Evolutionary conservation across 2,329 filamentous ascomycete genomes (phyloP).

Genomic region (Dactylellina cionopaga): DNA sequence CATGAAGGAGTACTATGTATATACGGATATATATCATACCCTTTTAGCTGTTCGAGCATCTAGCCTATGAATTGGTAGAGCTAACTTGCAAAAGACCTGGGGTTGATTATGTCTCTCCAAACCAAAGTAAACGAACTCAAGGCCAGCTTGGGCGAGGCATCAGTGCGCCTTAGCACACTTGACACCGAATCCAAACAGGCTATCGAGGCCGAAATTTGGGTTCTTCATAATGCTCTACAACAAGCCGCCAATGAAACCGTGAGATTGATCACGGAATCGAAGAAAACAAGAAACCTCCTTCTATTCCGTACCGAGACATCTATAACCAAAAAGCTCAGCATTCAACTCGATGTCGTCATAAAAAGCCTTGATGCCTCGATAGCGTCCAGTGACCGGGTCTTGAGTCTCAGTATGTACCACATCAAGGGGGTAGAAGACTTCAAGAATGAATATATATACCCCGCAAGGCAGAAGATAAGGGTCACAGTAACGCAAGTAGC

Average conservation of each 20-base stretch:
- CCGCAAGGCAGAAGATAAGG: constrained; percentile 10
- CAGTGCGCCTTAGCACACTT: background rate
- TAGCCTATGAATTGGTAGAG: too few species aligned
- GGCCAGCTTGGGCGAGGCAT: background rate
- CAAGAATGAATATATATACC: constrained; percentile 10
- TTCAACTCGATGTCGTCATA: constrained; percentile 18
- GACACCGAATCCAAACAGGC: constrained; percentile 12
- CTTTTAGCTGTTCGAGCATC: too few species aligned
- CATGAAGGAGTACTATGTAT: too few species aligned
- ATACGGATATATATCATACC: too few species aligned
- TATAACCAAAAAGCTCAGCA: background rate
- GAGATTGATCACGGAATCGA: constrained; percentile 3
- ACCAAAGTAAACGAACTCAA: constrained; percentile 19
- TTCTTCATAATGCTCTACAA: constrained; percentile 18
- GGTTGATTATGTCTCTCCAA: background rate
- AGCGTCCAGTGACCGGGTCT: constrained; percentile 13
- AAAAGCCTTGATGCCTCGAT: constrained; percentile 16
- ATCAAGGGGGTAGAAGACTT: constrained; percentile 19
- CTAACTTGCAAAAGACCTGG: background rate
- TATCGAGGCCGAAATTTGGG: constrained; percentile 16
- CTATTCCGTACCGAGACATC: constrained; percentile 8
- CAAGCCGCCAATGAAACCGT: constrained; percentile 14
- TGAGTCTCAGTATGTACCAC: constrained; percentile 14
- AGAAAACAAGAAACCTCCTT: constrained; percentile 10
- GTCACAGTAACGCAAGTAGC: constrained; percentile 11